These are phyloP conservation scores for Porodaedalea pini DNA, from an alignment of 1,284 basidiomycete species.

Conservation along the genomic window DNA sequence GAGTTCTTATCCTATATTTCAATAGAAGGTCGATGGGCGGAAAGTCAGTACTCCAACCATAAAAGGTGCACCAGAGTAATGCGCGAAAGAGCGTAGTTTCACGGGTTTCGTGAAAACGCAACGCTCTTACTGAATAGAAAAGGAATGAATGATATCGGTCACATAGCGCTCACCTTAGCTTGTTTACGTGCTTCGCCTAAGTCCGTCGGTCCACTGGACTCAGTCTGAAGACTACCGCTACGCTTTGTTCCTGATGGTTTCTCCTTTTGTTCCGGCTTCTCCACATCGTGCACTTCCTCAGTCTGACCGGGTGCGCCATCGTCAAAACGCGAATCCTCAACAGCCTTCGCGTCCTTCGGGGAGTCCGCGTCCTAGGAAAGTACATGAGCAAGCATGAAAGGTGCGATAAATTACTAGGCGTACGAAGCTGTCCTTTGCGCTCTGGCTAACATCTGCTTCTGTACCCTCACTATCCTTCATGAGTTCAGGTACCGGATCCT, in stretches of 20 bases:
- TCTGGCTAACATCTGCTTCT: constrained; percentile 18
- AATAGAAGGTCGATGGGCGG: neutral
- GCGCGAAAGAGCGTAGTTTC: neutral
- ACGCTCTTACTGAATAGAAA: neutral
- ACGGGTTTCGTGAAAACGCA: too few relatives aligned
- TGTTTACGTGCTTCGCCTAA: constrained; percentile 16
- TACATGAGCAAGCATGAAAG: neutral
- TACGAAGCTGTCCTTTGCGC: constrained; percentile 10
- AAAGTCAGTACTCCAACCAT: neutral
- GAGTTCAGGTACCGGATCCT: constrained; percentile 5
- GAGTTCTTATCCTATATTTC: constrained; percentile 1
- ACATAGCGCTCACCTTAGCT: constrained; percentile 11
- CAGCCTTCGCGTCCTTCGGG: constrained; percentile 17
- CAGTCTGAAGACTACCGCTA: constrained; percentile 13
- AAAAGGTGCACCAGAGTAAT: neutral
- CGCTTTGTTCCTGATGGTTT: constrained; percentile 6
- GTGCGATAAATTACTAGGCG: neutral
- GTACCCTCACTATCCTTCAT: constrained; percentile 20
- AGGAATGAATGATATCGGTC: neutral
- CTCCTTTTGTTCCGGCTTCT: constrained; percentile 16
- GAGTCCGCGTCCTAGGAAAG: constrained; percentile 18
- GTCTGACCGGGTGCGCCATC: constrained; percentile 13
- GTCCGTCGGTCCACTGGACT: constrained; percentile 17
- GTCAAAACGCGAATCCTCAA: constrained; percentile 7
- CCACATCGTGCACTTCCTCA: neutral